These are phyloP conservation scores for Pezicula radicicola DNA, from an alignment of 2,329 filamentous ascomycete species.

Conservation along the genomic window DNA sequence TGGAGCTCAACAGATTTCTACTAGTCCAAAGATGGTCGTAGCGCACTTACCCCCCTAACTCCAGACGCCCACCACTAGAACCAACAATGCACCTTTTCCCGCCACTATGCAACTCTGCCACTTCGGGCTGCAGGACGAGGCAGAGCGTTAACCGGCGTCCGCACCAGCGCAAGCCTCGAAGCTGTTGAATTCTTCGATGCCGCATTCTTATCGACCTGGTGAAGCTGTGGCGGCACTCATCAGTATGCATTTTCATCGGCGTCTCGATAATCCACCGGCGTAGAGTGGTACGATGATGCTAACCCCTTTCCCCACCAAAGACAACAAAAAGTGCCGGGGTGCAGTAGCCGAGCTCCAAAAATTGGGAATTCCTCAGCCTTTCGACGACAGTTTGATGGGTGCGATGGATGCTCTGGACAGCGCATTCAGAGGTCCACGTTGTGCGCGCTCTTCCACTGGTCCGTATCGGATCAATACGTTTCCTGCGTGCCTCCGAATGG, in stretches of 20 bases:
- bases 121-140: no score
- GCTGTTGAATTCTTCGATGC: no score
- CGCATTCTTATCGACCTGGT: no score
- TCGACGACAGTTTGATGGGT: neutral
- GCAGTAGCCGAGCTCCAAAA: neutral
- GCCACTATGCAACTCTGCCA: no score
- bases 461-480: no score
- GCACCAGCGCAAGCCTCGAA: no score
- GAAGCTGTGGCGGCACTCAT: neutral
- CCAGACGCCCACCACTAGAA: neutral
- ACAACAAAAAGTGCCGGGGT: neutral
- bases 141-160: no score
- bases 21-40: neutral
- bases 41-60: neutral
- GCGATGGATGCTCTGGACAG: no score
- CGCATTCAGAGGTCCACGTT: no score
- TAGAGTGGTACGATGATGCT: neutral
- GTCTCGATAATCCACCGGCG: neutral
- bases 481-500: no score
- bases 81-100: neutral
- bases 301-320: conserved; percentile 1
- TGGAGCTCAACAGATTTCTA: neutral
- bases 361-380: neutral
- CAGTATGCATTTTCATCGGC: neutral
- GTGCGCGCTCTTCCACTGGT: no score